Percentiles rank a stretch among this genome's conserved stretches.
Evolutionary conservation across 2,329 filamentous ascomycete genomes (phyloP).

Genomic region (Beauveria pseudobassiana): DNA sequence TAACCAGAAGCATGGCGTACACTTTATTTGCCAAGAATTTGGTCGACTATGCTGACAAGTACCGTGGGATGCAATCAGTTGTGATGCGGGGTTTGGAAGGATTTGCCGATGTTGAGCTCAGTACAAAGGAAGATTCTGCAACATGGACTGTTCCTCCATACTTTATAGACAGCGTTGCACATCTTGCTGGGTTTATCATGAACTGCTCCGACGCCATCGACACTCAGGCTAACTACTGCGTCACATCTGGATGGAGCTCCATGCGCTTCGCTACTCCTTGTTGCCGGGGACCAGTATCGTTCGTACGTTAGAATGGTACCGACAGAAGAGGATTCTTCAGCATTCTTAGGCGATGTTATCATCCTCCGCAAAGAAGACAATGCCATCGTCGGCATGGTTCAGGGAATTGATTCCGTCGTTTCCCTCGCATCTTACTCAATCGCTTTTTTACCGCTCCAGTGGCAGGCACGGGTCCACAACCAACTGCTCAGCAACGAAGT

Average conservation of each 20-base stretch:
- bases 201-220: constrained; percentile 44
- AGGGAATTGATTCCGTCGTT: constrained; percentile 58
- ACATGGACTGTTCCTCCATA: constrained; percentile 47
- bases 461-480: constrained; percentile 26
- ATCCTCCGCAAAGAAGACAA: constrained; percentile 40
- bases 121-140: constrained; percentile 22
- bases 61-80: constrained; percentile 52
- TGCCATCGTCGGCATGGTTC: constrained; percentile 39
- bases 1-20: constrained; percentile 39
- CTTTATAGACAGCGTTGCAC: constrained; percentile 49
- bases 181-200: constrained; percentile 32
- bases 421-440: constrained; percentile 59
- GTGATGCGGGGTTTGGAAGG: constrained; percentile 31
- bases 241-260: constrained; percentile 50
- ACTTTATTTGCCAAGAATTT: constrained; percentile 52
- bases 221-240: constrained; percentile 45
- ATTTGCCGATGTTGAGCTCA: constrained; percentile 33
- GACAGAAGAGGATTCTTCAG: constrained; percentile 33
- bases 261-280: constrained; percentile 43
- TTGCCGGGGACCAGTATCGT: constrained; percentile 40
- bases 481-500: constrained; percentile 9
- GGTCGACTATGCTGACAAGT: constrained; percentile 48
- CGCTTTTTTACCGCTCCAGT: constrained; percentile 48
- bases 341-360: constrained; percentile 44
- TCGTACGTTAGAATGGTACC: constrained; percentile 54